These are phyloP conservation scores for Candida mattraensis DNA, from an alignment of 805 yeast genomes.

Conservation along the genomic window DNA sequence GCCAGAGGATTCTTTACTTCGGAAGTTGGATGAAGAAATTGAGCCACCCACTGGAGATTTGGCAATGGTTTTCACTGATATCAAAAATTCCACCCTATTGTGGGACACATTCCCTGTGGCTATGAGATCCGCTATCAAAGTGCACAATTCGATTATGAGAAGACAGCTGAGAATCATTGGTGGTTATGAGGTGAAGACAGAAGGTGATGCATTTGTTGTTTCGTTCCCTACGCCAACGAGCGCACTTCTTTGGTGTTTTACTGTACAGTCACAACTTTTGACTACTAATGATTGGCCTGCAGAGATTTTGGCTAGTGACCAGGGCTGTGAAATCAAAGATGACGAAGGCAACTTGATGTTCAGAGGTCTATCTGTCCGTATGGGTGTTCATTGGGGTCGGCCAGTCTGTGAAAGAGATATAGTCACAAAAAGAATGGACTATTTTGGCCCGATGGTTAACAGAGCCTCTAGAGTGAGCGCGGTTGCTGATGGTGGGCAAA, in stretches of 20 bases:
- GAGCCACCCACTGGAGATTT: slow-evolving; percentile 93
- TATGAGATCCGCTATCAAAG: slow-evolving; percentile 95
- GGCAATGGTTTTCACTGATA: slow-evolving; percentile 97
- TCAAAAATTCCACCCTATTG: slow-evolving; percentile 84
- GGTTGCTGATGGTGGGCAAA: slow-evolving; percentile 98
- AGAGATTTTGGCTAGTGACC: slow-evolving; percentile 80
- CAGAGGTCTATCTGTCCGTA: slow-evolving; percentile 90
- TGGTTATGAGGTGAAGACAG: slow-evolving; percentile 97
- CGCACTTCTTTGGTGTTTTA: slow-evolving; percentile 92
- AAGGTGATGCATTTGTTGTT: slow-evolving; percentile 99
- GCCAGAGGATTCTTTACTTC: slow-evolving; percentile 73
- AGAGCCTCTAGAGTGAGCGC: slow-evolving; percentile 91
- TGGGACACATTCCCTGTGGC: slow-evolving; percentile 95
- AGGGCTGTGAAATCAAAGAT: slow-evolving; percentile 80
- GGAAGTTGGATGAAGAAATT: slow-evolving; percentile 86
- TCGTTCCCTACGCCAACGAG: slow-evolving; percentile 91
- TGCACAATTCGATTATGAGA: slow-evolving; percentile 93
- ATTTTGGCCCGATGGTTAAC: slow-evolving; percentile 98
- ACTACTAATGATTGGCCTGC: slow-evolving; percentile 91
- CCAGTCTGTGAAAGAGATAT: slow-evolving; percentile 96
- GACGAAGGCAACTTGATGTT: slow-evolving; percentile 57
- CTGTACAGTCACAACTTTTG: slow-evolving; percentile 81
- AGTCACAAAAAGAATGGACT: slow-evolving; percentile 96
- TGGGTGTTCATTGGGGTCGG: slow-evolving; percentile 98
- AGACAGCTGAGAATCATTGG: slow-evolving; percentile 89